phyloP scores from a whole-genome alignment of 495 filamentous ascomycete species.

The Aspergillus sclerotiicarbonarius region DNA sequence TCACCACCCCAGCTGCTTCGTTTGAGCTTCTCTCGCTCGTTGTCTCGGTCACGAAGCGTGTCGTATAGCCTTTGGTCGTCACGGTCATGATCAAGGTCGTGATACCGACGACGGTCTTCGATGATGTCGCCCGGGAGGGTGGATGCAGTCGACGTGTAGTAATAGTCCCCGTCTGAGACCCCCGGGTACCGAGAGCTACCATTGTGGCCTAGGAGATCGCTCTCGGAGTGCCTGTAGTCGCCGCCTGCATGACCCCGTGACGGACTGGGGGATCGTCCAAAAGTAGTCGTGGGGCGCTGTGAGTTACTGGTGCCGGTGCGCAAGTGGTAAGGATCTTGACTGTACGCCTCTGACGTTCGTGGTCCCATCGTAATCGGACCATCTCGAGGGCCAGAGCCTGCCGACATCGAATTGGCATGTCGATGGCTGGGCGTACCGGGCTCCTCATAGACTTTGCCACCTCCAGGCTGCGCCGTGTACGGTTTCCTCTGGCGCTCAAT shows the following conservation, averaged over 20 bases:
- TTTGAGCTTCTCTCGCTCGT: conserved; percentile 29
- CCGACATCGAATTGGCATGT: conserved; percentile 27
- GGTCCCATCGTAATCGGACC: conserved; percentile 10
- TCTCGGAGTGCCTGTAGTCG: conserved; percentile 43
- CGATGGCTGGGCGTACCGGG: conserved; percentile 16
- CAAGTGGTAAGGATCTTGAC: conserved; percentile 25
- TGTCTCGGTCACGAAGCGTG: conserved; percentile 26
- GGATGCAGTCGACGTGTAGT: conserved; percentile 25
- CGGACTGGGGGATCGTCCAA: conserved; percentile 33
- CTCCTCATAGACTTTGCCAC: conserved; percentile 55
- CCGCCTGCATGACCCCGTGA: conserved; percentile 27
- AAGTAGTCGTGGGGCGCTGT: conserved; percentile 13
- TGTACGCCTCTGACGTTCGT: conserved; percentile 21
- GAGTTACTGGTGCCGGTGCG: conserved; percentile 24
- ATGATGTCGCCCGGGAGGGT: conserved; percentile 22
- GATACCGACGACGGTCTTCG: conserved; percentile 31
- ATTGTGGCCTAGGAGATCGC: conserved; percentile 30
- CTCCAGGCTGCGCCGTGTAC: conserved; percentile 54
- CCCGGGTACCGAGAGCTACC: conserved; percentile 20
- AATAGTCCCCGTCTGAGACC: conserved; percentile 29
- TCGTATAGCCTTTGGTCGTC: conserved; percentile 30
- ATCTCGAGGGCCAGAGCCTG: conserved; percentile 25
- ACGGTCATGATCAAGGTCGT: conserved; percentile 24
- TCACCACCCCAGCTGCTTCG: conserved; percentile 29
- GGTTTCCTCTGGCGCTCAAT: conserved; percentile 65